These are phyloP conservation scores for Colletotrichum zoysiae DNA, from an alignment of 2,329 filamentous ascomycete genomes.

Conservation along the genomic window DNA sequence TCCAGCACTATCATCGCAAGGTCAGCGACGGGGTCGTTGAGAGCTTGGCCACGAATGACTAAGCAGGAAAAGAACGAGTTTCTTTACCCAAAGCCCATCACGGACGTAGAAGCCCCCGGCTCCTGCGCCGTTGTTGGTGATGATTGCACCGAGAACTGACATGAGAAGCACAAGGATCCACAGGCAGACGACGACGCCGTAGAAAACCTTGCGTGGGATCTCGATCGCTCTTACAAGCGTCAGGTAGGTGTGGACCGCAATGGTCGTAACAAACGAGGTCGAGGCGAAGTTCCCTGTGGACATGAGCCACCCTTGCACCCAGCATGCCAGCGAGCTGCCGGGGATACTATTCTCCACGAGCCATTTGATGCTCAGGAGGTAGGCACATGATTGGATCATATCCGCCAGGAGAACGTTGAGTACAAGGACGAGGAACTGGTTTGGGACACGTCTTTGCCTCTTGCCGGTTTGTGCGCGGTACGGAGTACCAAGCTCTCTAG, in stretches of 20 bases:
- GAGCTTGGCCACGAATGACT: neutral
- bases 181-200: constrained; percentile 53
- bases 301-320: constrained; percentile 68
- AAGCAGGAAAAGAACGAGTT: constrained; percentile 45
- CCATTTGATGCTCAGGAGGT: constrained; percentile 67
- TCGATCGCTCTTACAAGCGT: constrained; percentile 64
- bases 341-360: constrained; percentile 61
- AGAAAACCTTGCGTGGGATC: constrained; percentile 59
- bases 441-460: constrained; percentile 47
- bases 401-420: constrained; percentile 71
- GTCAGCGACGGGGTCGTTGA: neutral
- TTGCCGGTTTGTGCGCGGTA: constrained; percentile 35
- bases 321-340: constrained; percentile 62
- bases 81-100: constrained; percentile 64
- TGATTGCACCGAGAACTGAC: constrained; percentile 29
- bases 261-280: constrained; percentile 69
- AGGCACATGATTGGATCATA: constrained; percentile 67
- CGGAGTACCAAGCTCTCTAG: constrained; percentile 42
- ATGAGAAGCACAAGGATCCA: constrained; percentile 59
- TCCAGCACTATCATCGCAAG: constrained; percentile 65
- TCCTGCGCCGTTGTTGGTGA: constrained; percentile 20
- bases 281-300: constrained; percentile 69
- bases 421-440: constrained; percentile 71
- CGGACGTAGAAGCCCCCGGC: constrained; percentile 59
- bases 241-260: constrained; percentile 70